Base-by-base conservation (phyloP, 1,139 yeast species). In the Kurtzmaniella quercitrusa region DNA sequence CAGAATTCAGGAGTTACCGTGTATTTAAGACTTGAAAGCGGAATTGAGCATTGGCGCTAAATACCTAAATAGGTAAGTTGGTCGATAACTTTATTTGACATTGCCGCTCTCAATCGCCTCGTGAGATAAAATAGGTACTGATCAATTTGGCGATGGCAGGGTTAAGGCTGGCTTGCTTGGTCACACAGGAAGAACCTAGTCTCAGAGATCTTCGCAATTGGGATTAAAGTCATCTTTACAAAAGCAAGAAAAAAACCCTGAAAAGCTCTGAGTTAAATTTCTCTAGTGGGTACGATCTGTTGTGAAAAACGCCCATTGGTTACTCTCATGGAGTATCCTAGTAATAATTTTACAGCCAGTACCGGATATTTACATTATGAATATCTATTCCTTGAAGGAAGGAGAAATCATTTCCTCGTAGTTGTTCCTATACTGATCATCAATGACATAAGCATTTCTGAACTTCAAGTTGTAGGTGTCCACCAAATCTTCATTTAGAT, bases 401-500 rank as follows among this genome's bases (percentile, higher is more conserved):
- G 40, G 40, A 12, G 24, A 14, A n/a, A 16, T 19, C 40, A 38
- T 38, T 25, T 38, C 23, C 16, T 38, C 40, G 23, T 38, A 38
- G 15, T 29, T 31, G 8, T 12, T 38, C 21, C 25, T 23, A 17
- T 38, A 38, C 19, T 18, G 33, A 11, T 17, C 19, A 19, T 38
- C 33, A 16, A 19, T 31, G 19, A 18, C 17, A 12, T 37, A 9
- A 40, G 37, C 37, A 23, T 41, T 33, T 39, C 41, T 39, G 17
- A 29, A 29, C 16, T 39, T 27, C 15, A 39, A 29, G 18, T 39
- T 39, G 10, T 27, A 14, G 14, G 16, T 29, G 25, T 34, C 37
- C 5, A 34, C 37, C 24, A 34, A 34, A 34, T 34, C 37, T 33
- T 44, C 47, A 38, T 45, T 63, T 42, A 72, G 58, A 37, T 70